Evolutionary conservation across 106 monocot species (phyloP).

Genomic region (Hemerocallis citrina): DNA sequence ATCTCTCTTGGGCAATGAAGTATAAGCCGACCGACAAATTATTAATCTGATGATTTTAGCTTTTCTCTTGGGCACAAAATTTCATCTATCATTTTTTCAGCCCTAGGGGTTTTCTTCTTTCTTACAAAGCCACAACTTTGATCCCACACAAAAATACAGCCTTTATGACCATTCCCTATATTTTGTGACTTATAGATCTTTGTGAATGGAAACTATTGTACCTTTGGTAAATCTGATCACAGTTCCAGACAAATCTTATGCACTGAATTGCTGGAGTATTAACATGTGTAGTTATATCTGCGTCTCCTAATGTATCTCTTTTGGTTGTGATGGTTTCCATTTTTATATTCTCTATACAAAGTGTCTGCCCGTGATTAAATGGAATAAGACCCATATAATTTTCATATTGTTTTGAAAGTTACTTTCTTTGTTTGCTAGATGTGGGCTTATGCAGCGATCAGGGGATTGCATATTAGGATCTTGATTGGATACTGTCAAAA

Average conservation of each 20-base stretch:
- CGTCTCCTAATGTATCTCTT: not conserved
- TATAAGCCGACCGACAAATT: too few relatives aligned
- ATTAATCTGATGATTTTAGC: too few relatives aligned
- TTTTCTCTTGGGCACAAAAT: too few relatives aligned
- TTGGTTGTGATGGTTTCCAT: not conserved
- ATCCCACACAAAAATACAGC: too few relatives aligned
- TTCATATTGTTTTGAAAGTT: conserved; percentile 22
- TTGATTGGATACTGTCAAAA: conserved; percentile 22
- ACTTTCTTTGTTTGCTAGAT: conserved; percentile 34
- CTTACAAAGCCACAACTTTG: too few relatives aligned
- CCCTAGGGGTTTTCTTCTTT: too few relatives aligned
- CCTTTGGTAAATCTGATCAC: too few relatives aligned
- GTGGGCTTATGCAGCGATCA: conserved; percentile 39
- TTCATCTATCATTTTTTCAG: too few relatives aligned
- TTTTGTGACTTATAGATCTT: too few relatives aligned
- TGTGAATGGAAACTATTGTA: too few relatives aligned
- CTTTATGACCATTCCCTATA: too few relatives aligned
- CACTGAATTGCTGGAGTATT: not conserved
- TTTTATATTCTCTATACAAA: conserved; percentile 1
- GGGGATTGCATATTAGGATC: conserved; percentile 47
- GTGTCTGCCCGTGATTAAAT: not conserved
- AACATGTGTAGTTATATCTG: not conserved
- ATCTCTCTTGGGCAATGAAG: too few relatives aligned
- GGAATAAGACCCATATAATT: not conserved
- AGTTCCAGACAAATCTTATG: not conserved